Evolutionary conservation across 1,284 basidiomycete genomes (phyloP).

Genomic region (Leccinum pallidistipes): DNA sequence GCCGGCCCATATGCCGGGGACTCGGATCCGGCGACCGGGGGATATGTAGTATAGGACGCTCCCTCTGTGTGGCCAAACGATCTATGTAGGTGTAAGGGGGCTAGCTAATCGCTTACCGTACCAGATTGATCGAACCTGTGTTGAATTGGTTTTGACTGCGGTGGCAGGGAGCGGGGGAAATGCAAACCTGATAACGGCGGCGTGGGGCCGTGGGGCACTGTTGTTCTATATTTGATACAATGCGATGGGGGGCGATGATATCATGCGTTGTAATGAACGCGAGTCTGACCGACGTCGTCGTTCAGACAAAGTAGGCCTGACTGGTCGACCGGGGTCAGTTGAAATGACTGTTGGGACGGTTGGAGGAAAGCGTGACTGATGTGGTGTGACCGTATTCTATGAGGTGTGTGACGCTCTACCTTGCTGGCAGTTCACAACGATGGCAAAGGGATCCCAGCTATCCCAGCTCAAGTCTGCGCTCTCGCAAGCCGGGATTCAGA

Average conservation of each 20-base stretch:
- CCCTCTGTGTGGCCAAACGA: not conserved
- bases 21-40: not conserved
- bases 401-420: constrained; percentile 8
- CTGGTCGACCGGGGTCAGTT: not conserved
- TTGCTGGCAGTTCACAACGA: constrained; percentile 21
- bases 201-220: not conserved
- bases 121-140: not conserved
- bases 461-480: constrained; percentile 86
- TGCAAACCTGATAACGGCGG: not conserved
- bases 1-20: not conserved
- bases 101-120: not conserved
- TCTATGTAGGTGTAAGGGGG: not conserved
- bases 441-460: constrained; percentile 80
- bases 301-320: not conserved
- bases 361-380: not conserved
- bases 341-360: too few relatives aligned
- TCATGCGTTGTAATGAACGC: not conserved
- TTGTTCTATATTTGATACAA: not conserved
- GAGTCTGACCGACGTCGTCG: not conserved
- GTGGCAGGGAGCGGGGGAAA: not conserved
- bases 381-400: not conserved
- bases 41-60: not conserved
- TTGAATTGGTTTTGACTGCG: constrained; percentile 4
- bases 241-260: not conserved
- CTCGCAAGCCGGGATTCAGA: constrained; percentile 71